Evolutionary conservation across 2,329 filamentous ascomycete species (phyloP).

Genomic region (Fusarium hostae): DNA sequence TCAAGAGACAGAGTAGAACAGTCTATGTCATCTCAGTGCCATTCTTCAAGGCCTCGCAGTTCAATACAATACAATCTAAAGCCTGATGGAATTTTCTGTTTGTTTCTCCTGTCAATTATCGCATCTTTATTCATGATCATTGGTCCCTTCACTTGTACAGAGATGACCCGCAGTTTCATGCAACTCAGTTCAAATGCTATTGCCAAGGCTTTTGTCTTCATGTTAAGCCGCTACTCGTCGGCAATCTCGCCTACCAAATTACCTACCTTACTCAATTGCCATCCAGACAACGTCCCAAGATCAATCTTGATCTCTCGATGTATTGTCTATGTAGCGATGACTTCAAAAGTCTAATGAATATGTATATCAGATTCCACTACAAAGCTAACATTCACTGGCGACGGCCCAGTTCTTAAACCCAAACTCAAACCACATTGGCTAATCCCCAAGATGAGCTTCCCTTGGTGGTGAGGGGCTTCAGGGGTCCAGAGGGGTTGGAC

Average conservation of each 20-base stretch:
- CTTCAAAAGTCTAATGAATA: neutral
- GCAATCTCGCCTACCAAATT: slow-evolving; percentile 25
- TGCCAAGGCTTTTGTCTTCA: neutral
- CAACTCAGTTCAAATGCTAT: too few species aligned
- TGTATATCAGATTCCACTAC: neutral
- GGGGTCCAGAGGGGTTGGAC: slow-evolving; percentile 40
- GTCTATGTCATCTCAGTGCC: too few species aligned
- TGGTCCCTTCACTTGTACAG: too few species aligned
- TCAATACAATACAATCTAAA: too few species aligned
- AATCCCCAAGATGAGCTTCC: neutral
- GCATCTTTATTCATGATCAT: too few species aligned
- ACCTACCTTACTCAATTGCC: neutral
- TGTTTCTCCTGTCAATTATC: rapidly evolving
- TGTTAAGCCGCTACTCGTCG: neutral
- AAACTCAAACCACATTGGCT: slow-evolving; percentile 15
- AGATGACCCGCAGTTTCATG: neutral
- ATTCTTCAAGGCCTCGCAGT: too few species aligned
- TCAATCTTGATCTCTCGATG: neutral
- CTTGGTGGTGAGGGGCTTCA: slow-evolving; percentile 39
- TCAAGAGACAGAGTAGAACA: too few species aligned
- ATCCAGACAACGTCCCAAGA: neutral
- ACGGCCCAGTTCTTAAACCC: neutral
- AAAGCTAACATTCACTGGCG: neutral
- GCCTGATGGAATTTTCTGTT: too few species aligned
- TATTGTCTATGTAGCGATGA: rapidly evolving